Base-by-base conservation (phyloP, 768 basidiomycete species). In the Asterophora parasitica region DNA sequence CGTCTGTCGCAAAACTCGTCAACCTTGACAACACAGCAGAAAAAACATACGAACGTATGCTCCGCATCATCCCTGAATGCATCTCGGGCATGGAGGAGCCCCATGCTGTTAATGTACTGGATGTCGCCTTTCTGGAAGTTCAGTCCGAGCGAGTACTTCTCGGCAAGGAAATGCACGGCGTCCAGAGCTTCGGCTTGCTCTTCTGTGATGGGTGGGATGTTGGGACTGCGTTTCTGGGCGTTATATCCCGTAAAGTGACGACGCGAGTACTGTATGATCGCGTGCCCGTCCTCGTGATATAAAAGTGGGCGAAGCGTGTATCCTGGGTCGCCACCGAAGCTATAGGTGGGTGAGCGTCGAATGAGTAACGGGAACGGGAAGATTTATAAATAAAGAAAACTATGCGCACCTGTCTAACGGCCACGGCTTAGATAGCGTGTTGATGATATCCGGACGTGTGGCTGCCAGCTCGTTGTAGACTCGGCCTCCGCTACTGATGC, bases 51-150 rank as follows among this genome's bases (percentile, higher is more conserved):
- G 51, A 50, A 74, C 74, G 65, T 68, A 43, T 74, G 65, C 51
- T 69, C 62, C n/a, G 58, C 56, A 41, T 67, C 67, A 52, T 75
- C 74, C 28, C 58, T 53, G 52, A 75, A 75, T 7, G 61, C 72
- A 50, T 75, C 74, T 44, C 74, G 52, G 10, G 72, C 72, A 53
- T 75, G 74, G 40, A 75, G 58, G 36, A 75, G 50, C 0, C 72
- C 66, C 52, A 75, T 50, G 48, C 67, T 73, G 52, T 74, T 75
- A 59, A 75, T 73, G 54, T 74, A 75, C 52, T 75, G 74, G 28
- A 75, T 73, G 50, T 75, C 74, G 32, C 74, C 74, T 52, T 74
- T 75, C 54, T 72, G 64, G 62, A 75, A 73, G 44, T 74, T 74
- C 47, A 74, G 60, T 4, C 59, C 68, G 2, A 76, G 61, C 26